Base-by-base conservation (phyloP, 1,284 basidiomycete genomes). In the Tremellales sp. region DNA sequence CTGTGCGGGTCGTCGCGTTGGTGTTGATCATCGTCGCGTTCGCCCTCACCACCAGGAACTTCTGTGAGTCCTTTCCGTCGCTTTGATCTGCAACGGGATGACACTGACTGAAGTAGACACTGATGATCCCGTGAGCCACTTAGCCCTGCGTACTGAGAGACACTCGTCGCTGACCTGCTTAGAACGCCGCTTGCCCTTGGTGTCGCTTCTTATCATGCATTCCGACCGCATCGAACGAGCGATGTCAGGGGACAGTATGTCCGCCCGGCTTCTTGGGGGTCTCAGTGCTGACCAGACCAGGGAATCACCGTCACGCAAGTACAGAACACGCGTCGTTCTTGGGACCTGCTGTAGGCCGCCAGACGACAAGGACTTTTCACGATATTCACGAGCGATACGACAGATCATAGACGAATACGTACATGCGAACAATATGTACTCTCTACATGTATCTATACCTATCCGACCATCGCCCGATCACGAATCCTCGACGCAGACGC, bases 161-260 rank as follows among this genome's bases (percentile, higher is more conserved):
- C 13, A 19, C 10, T 36, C 24, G 37, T 23, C 15, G 27, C 37
- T 40, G 11, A 43, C 25, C 35, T 36, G 24, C 50, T n/a, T n/a
- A 64, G 60, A 67, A 69, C 43, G 65, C 68, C 81, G 89, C 89
- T 19, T 97, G 93, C 69, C 79, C 82, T 43, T 89, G 92, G 73
- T 97, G 94, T 67, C 81, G 89, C 46, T 94, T 89, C 72, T 73
- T 94, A 3, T 89, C 86, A 1, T 94, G 91, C 62, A 84, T 90
- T 67, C 90, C 91, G 1, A 85, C 84, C 3, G 73, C 76, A 33
- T 74, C 81, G 2, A 93, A 93, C 64, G 82, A 88, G 60, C 76
- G 84, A 54, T 92, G 89, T 64, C 76, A 84, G 76, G 89, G 87
- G 3, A 70, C 70, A 2, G 71, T 70, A 44, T 62, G 65, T 64